phyloP scores from a whole-genome alignment of 1,284 basidiomycete species.

The Trametes sp. region DNA sequence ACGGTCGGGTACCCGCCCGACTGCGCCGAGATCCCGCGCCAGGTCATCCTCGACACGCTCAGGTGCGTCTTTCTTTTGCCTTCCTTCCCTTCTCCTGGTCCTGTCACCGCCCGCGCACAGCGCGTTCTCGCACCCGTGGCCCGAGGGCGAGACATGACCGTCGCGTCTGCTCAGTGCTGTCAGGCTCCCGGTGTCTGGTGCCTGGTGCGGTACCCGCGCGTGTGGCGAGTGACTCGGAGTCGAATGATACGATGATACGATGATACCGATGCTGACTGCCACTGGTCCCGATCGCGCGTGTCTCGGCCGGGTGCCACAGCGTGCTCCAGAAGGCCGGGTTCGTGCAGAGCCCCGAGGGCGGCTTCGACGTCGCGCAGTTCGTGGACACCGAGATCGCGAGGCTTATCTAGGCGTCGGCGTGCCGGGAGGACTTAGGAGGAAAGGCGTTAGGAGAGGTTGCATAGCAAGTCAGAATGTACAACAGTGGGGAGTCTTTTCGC shows the following conservation, averaged over 20 bases:
- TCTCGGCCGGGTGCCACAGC: conserved; percentile 46
- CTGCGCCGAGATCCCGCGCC: conserved; percentile 66
- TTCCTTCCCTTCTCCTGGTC: too few relatives aligned
- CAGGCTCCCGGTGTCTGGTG: conserved; percentile 1
- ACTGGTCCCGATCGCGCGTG: neutral
- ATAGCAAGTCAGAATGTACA: neutral
- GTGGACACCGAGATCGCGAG: conserved; percentile 63
- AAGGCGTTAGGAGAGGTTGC: neutral
- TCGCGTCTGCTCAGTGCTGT: too few relatives aligned
- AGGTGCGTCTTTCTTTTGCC: conserved; percentile 56
- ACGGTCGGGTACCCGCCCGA: conserved; percentile 80
- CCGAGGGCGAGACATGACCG: too few relatives aligned
- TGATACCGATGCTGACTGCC: neutral
- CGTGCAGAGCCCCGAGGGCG: conserved; percentile 63
- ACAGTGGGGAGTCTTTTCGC: too few relatives aligned
- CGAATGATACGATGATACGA: too few relatives aligned
- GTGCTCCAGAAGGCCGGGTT: conserved; percentile 81
- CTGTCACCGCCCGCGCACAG: too few relatives aligned
- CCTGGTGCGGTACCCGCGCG: neutral
- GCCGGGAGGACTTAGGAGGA: neutral
- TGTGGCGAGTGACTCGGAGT: too few relatives aligned
- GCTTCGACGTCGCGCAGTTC: conserved; percentile 68
- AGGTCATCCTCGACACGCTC: conserved; percentile 76
- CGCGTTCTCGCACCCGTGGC: too few relatives aligned
- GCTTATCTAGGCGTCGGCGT: conserved; percentile 41